Evolutionary conservation across 1,284 basidiomycete species (phyloP).

Genomic region (Gomphus sp.): DNA sequence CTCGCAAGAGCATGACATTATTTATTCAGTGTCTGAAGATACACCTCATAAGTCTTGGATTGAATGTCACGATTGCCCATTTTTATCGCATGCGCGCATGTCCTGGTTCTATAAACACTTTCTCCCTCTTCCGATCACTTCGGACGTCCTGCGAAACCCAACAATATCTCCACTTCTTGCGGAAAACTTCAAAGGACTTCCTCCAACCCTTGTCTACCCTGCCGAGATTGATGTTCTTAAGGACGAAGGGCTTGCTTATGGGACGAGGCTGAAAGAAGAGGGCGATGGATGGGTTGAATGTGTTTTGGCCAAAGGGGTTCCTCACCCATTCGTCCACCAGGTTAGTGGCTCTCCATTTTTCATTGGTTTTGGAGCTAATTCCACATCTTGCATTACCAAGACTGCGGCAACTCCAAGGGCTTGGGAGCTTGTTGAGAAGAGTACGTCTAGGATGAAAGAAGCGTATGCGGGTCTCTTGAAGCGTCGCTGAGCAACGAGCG

Average conservation of each 20-base stretch:
- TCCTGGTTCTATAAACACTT: conserved; percentile 64
- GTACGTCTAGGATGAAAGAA: conserved; percentile 8
- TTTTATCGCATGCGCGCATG: conserved; percentile 57
- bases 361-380: neutral
- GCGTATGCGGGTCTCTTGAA: conserved; percentile 8
- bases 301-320: conserved; percentile 48
- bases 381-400: neutral
- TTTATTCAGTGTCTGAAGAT: neutral
- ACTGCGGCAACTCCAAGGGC: conserved; percentile 8
- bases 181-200: conserved; percentile 7
- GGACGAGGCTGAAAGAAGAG: conserved; percentile 42
- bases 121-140: conserved; percentile 30
- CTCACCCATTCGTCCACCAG: conserved; percentile 42
- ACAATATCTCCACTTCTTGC: conserved; percentile 2
- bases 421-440: conserved; percentile 3
- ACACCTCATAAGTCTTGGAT: conserved; percentile 41
- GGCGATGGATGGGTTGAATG: conserved; percentile 45
- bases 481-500: neutral
- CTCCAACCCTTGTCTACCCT: conserved; percentile 6
- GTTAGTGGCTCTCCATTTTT: neutral
- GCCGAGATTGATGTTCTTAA: conserved; percentile 59
- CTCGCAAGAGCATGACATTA: neutral
- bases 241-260: conserved; percentile 60
- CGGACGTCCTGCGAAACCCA: neutral
- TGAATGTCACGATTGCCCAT: conserved; percentile 48